These are phyloP conservation scores for Suillus weaverae DNA, from an alignment of 768 basidiomycete species.

Conservation along the genomic window DNA sequence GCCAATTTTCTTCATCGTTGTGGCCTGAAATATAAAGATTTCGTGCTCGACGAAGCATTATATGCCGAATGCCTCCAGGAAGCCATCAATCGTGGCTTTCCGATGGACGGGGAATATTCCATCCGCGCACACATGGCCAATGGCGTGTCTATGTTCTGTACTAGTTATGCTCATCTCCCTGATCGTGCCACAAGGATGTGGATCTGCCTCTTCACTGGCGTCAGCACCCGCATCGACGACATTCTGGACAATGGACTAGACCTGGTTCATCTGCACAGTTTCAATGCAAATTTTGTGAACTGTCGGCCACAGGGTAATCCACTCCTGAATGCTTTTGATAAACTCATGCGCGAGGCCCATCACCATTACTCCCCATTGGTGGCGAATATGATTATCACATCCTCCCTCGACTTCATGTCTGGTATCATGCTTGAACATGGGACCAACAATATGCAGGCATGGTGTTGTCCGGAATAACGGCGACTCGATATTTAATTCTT, in stretches of 20 bases:
- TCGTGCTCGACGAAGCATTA: neutral
- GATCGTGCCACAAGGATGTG: neutral
- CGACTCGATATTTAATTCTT: too few relatives aligned
- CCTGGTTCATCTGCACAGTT: conserved; percentile 22
- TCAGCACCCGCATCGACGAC: neutral
- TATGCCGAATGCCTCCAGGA: conserved; percentile 16
- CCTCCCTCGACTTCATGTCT: too few relatives aligned
- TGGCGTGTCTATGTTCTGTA: conserved; percentile 20
- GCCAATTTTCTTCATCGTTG: neutral
- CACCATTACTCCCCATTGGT: too few relatives aligned
- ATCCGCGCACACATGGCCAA: conserved; percentile 24
- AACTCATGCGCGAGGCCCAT: too few relatives aligned
- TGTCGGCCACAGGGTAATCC: conserved; percentile 27
- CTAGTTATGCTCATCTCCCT: neutral
- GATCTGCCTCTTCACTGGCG: neutral
- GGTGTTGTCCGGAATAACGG: too few relatives aligned
- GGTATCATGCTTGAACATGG: too few relatives aligned
- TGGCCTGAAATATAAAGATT: neutral
- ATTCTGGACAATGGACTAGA: conserved; percentile 14
- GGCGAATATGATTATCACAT: too few relatives aligned
- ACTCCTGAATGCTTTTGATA: conserved; percentile 27
- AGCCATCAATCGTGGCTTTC: conserved; percentile 20
- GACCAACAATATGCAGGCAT: too few relatives aligned
- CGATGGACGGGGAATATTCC: conserved; percentile 16
- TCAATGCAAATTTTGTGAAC: conserved; percentile 29